phyloP scores from a whole-genome alignment of 2,329 filamentous ascomycete genomes.

The Metarhizium guizhouense region DNA sequence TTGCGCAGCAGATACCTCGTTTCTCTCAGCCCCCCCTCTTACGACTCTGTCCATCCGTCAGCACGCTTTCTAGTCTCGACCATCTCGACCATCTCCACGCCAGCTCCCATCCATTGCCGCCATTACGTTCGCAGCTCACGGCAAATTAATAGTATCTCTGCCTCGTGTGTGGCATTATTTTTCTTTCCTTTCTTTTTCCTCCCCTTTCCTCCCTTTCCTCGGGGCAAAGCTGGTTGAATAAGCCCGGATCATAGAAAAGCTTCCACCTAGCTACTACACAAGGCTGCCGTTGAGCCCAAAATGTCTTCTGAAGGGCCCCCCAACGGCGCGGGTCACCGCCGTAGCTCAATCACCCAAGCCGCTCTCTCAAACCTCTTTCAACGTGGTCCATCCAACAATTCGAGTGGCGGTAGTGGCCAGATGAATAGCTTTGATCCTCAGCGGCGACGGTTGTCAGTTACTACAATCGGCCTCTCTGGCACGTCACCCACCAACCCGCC shows the following conservation, averaged over 20 bases:
- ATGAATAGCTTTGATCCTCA: slow-evolving; percentile 43
- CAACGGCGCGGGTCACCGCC: slow-evolving; percentile 35
- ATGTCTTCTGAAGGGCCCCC: slow-evolving; percentile 27
- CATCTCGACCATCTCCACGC: not conserved
- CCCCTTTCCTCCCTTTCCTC: not conserved
- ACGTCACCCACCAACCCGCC: slow-evolving; percentile 51
- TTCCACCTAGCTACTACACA: not conserved
- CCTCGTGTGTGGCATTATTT: not conserved
- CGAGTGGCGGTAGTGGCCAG: slow-evolving; percentile 27
- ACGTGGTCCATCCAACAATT: slow-evolving; percentile 41
- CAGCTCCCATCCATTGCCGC: not conserved
- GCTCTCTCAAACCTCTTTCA: slow-evolving; percentile 51
- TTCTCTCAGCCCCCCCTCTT: not conserved
- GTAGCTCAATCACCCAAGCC: slow-evolving; percentile 48
- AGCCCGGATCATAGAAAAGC: not conserved
- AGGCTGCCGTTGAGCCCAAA: slow-evolving; percentile 7
- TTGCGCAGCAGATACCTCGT: not conserved
- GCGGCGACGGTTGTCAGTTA: slow-evolving; percentile 64
- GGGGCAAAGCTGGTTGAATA: not conserved
- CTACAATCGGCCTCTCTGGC: slow-evolving; percentile 65
- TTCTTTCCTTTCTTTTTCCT: not conserved
- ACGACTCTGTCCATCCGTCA: not conserved
- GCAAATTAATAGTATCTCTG: not conserved
- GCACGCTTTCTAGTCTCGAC: not conserved
- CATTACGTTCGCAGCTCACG: not conserved